Evolutionary conservation across 2,329 filamentous ascomycete species (phyloP).

Genomic region (Pestalotiopsis sp.): DNA sequence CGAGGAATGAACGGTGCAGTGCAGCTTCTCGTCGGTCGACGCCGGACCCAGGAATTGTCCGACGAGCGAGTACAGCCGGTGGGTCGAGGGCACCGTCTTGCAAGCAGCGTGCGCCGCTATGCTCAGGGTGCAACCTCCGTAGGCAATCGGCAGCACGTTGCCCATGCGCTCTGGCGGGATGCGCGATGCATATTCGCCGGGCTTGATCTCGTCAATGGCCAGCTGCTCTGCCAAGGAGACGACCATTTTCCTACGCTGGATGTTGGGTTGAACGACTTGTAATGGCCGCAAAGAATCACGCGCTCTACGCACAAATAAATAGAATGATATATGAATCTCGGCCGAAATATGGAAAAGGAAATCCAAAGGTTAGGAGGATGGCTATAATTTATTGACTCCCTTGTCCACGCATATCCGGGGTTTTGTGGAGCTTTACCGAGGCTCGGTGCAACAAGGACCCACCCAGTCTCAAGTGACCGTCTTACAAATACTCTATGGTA

Average conservation of each 20-base stretch:
- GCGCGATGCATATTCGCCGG: slow-evolving; percentile 17
- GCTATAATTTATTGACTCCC: too few species aligned
- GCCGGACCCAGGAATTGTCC: slow-evolving; percentile 52
- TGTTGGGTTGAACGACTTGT: background rate
- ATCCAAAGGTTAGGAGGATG: too few species aligned
- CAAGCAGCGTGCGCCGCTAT: slow-evolving; percentile 45
- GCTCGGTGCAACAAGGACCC: too few species aligned
- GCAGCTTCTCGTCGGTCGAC: slow-evolving; percentile 39
- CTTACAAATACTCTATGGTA: too few species aligned
- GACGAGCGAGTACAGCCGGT: slow-evolving; percentile 47
- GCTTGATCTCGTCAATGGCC: slow-evolving; percentile 14
- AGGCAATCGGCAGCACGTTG: slow-evolving; percentile 19
- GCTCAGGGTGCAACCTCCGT: slow-evolving; percentile 31
- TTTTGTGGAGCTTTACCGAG: too few species aligned
- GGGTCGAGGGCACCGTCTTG: slow-evolving; percentile 36
- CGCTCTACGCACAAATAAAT: background rate
- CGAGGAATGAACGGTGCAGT: slow-evolving; percentile 37
- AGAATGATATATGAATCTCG: too few species aligned
- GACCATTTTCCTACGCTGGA: slow-evolving; percentile 9
- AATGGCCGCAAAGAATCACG: background rate
- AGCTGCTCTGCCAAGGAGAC: slow-evolving; percentile 14
- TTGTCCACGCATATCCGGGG: too few species aligned
- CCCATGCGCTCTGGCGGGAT: slow-evolving; percentile 17
- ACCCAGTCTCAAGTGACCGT: too few species aligned
- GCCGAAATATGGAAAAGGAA: too few species aligned